phyloP scores from a whole-genome alignment of 2,329 filamentous ascomycete genomes.

The Diaporthe humulicola region DNA sequence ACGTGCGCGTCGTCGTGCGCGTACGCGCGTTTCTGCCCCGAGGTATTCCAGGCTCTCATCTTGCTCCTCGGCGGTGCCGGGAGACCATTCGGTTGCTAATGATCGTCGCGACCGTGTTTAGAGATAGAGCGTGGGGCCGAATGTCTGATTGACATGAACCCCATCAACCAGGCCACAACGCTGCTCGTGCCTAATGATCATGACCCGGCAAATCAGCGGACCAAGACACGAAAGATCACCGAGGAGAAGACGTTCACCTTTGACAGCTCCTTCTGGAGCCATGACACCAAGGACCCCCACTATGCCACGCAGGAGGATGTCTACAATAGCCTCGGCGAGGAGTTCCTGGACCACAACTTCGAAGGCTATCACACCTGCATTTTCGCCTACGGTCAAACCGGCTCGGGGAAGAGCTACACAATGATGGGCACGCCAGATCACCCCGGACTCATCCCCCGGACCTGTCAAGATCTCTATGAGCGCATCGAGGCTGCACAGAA shows the following conservation, averaged over 20 bases:
- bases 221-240: conserved; percentile 78
- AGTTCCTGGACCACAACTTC: conserved; percentile 99
- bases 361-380: conserved; percentile 99
- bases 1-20: conserved; percentile 86
- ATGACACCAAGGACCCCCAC: conserved; percentile 81
- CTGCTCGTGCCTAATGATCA: conserved; percentile 67
- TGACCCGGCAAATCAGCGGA: conserved; percentile 66
- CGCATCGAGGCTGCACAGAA: conserved; percentile 83
- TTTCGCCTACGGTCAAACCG: conserved; percentile 98
- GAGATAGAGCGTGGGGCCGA: conserved; percentile 84
- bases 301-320: conserved; percentile 95
- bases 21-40: conserved; percentile 83
- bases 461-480: conserved; percentile 95
- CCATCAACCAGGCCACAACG: conserved; percentile 85
- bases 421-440: conserved; percentile 93
- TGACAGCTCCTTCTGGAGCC: conserved; percentile 99
- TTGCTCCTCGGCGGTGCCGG: conserved; percentile 11
- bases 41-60: conserved; percentile 63
- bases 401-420: conserved; percentile 97
- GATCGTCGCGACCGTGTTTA: conserved; percentile 53
- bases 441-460: conserved; percentile 92
- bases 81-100: conserved; percentile 29
- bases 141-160: conserved; percentile 94
- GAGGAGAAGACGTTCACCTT: conserved; percentile 96
- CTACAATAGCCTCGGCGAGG: conserved; percentile 93